These are phyloP conservation scores for Claviceps citrina DNA, from an alignment of 2,329 filamentous ascomycete species.

Conservation along the genomic window DNA sequence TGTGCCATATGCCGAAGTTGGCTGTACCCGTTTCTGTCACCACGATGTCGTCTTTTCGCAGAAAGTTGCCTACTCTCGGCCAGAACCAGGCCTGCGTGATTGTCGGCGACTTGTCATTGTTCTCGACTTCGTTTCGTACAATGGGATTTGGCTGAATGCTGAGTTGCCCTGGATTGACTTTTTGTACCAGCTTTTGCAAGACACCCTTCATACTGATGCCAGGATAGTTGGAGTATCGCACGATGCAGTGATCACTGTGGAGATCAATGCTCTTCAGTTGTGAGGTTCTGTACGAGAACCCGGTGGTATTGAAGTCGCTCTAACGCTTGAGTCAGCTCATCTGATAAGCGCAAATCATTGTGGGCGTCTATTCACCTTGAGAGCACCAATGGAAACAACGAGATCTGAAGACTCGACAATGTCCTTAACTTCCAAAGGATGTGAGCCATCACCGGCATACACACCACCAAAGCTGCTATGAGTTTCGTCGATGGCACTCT, in stretches of 20 bases:
- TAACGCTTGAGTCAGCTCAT: conserved; percentile 14
- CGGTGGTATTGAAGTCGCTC: conserved; percentile 69
- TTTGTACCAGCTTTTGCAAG: conserved; percentile 51
- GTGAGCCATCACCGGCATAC: conserved; percentile 66
- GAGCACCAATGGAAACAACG: conserved; percentile 52
- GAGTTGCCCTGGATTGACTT: conserved; percentile 42
- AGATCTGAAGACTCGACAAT: conserved; percentile 55
- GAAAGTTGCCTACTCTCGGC: conserved; percentile 58
- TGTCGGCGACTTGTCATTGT: conserved; percentile 23
- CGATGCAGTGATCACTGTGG: conserved; percentile 56
- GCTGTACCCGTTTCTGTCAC: conserved; percentile 79
- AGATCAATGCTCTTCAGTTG: conserved; percentile 69
- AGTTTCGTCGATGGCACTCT: conserved; percentile 65
- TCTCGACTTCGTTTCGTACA: conserved; percentile 34
- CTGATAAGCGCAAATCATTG: background rate
- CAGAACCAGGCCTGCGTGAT: conserved; percentile 66
- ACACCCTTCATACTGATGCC: conserved; percentile 66
- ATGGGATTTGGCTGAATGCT: conserved; percentile 36
- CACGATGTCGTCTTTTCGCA: conserved; percentile 58
- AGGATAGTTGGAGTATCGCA: conserved; percentile 66
- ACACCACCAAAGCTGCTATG: conserved; percentile 67
- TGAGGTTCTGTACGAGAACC: conserved; percentile 66
- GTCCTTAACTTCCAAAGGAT: conserved; percentile 43
- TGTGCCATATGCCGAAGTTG: conserved; percentile 80
- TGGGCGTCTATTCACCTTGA: conserved; percentile 25